phyloP scores from a whole-genome alignment of 495 filamentous ascomycete species.

The Penicillium mononematosum region DNA sequence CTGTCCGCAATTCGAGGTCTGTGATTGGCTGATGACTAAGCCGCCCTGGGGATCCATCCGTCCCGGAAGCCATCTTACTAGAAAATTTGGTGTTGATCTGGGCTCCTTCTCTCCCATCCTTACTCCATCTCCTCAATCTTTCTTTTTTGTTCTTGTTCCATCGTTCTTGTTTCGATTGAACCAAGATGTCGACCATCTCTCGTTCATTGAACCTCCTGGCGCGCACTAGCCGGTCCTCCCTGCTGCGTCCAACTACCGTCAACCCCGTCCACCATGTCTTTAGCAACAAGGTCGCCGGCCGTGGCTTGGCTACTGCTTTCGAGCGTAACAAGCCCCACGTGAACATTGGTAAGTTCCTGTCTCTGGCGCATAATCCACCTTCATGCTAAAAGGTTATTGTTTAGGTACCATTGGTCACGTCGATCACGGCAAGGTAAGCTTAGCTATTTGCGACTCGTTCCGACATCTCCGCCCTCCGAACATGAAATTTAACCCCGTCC shows the following conservation, averaged over 20 bases:
- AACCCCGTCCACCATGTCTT: conserved; percentile 72
- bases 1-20: conserved; percentile 37
- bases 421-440: conserved; percentile 96
- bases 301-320: conserved; percentile 75
- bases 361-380: conserved; percentile 2
- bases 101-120: conserved; percentile 25
- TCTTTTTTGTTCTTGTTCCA: conserved; percentile 35
- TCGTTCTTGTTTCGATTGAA: conserved; percentile 35
- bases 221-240: conserved; percentile 63
- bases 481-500: conserved; percentile 25
- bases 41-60: conserved; percentile 20
- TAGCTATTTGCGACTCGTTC: conserved; percentile 20
- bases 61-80: conserved; percentile 16
- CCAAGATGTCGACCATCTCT: conserved; percentile 63
- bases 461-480: background rate
- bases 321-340: conserved; percentile 95
- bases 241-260: conserved; percentile 57
- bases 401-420: conserved; percentile 97
- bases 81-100: conserved; percentile 45
- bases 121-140: conserved; percentile 34
- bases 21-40: conserved; percentile 50
- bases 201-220: conserved; percentile 67
- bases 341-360: conserved; percentile 73
- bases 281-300: conserved; percentile 62
- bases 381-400: conserved; percentile 12